Evolutionary conservation across 2,329 filamentous ascomycete species (phyloP), one percentile per base, ranked within the genome.

Genomic region (Diplodia corticola): DNA sequence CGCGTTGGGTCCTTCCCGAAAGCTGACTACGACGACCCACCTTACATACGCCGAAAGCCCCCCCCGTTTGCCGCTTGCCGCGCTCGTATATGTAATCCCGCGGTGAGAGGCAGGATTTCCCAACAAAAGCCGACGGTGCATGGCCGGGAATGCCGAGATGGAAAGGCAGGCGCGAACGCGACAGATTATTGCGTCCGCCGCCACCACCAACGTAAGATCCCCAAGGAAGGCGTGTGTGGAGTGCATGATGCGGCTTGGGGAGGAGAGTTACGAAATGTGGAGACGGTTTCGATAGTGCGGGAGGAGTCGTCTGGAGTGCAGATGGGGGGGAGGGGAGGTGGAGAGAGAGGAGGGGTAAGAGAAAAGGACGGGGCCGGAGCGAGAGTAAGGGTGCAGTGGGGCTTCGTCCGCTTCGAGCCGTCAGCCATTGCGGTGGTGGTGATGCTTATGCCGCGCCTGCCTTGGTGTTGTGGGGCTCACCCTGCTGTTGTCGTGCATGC

Each of bases 401-500:
- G 44, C 57, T 61, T 61, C n/a, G 10, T 24, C 6, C 17, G 40
- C 54, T n/a, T 57, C 35, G 22, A 57, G 54, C 55, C 26, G 55
- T 33, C 55, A 48, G 40, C 57, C 44, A 46, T 10, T 24, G 20
- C 48, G 57, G 55, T 60, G 55, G 55, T 60, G 55, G 24, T 60
- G 55, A 60, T 60, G 55, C 12, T 40, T 40, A 40, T 26, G 55
- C 37, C 55, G 55, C 55, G 37, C 37, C 37, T 59, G 55, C 37
- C 28, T 22, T 60, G 55, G 57, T 61, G 57, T 61, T 61, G 57
- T 61, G 44, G 57, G 54, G 40, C 57, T 20, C 57, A 35, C 28
- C 40, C 28, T 49, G 57, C 40, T 22, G 44, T n/a, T 49, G 57
- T 17, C 28, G 57, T 61, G 44, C 44, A 49, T 30, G 37, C 35